These are phyloP conservation scores for Coelastrella sp. DNA, from an alignment of 139 green algal species.

Conservation along the genomic window DNA sequence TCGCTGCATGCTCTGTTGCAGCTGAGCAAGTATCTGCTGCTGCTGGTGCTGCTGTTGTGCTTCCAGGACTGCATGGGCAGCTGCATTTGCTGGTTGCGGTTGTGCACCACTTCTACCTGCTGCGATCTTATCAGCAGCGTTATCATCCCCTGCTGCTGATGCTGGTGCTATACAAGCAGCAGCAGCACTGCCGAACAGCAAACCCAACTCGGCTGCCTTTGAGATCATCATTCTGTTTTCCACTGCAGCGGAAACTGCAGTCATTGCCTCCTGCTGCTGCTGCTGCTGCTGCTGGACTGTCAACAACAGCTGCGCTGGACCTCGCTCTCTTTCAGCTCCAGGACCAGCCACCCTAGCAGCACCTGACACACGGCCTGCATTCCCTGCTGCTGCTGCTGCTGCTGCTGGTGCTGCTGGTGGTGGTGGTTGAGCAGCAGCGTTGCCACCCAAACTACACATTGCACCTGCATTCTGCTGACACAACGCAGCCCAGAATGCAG, in stretches of 20 bases:
- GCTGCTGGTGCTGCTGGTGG: constrained; percentile 16
- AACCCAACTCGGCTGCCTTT: neutral
- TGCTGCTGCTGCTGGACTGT: neutral
- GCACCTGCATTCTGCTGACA: too few relatives aligned
- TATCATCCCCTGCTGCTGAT: constrained; percentile 2
- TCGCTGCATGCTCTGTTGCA: too few relatives aligned
- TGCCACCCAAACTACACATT: too few relatives aligned
- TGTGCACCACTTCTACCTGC: too few relatives aligned
- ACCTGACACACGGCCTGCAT: neutral
- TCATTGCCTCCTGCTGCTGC: neutral
- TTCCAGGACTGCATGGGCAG: neutral
- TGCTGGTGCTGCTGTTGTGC: constrained; percentile 16
- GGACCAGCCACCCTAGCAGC: neutral
- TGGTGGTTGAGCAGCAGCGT: too few relatives aligned
- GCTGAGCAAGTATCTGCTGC: neutral
- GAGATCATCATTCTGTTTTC: neutral
- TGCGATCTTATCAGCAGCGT: too few relatives aligned
- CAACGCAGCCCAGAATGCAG: too few relatives aligned
- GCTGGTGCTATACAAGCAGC: neutral
- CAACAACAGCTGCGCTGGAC: neutral
- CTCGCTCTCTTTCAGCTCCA: neutral
- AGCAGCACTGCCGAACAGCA: neutral
- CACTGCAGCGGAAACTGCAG: neutral
- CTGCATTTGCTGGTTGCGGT: constrained; percentile 3
- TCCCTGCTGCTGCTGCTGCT: constrained; percentile 16